Base-by-base conservation (phyloP, 2,329 filamentous ascomycete genomes). In the Sphaerulina vaccinii region DNA sequence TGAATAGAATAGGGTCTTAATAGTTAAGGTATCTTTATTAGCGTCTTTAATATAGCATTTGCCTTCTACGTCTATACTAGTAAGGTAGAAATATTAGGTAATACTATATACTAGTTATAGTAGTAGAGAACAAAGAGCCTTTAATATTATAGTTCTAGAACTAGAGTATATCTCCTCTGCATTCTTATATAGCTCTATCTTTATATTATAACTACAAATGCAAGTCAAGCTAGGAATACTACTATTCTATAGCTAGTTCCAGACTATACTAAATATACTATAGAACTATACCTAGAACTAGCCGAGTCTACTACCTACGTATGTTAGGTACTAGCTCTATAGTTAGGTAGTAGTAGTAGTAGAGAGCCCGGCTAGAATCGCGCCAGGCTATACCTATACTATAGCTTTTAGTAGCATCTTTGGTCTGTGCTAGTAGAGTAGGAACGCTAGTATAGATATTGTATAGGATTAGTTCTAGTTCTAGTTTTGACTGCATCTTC, bases 211-310 rank as follows among this genome's bases (percentile, higher is more conserved):
- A 49, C 57, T 56, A 40, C 53, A 57, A 18, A 58, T 64, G 43
- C 56, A 56, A 35, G 49, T 48, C 45, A 56, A 63, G 51, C 61
- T 64, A 22, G 60, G 62, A 37, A 64, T 60, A 29, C 60, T 59
- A 19, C 55, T 64, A 48, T 54, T 60, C 33, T n/a, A n/a, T n/a
- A 57, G 56, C 22, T 59, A 65, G 23, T 51, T 65, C 8, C 62
- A 80, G 39, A 80, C 81, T 37, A 80, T 82, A 39, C 76, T 77
- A 55, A 74, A 74, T 70, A 62, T 73, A 62, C 65, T 63, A 15
- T 72, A 75, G 53, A 72, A 73, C 56, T 62, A 69, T 49, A 53
- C 51, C 15, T 67, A 71, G 48, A n/a, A n/a, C n/a, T n/a, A n/a
- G 64, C 64, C 65, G n/a, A 68, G 65, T 51, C 65, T 65, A 44